phyloP scores from a whole-genome alignment of 2,329 filamentous ascomycete genomes.

The Pezicula carpinea region DNA sequence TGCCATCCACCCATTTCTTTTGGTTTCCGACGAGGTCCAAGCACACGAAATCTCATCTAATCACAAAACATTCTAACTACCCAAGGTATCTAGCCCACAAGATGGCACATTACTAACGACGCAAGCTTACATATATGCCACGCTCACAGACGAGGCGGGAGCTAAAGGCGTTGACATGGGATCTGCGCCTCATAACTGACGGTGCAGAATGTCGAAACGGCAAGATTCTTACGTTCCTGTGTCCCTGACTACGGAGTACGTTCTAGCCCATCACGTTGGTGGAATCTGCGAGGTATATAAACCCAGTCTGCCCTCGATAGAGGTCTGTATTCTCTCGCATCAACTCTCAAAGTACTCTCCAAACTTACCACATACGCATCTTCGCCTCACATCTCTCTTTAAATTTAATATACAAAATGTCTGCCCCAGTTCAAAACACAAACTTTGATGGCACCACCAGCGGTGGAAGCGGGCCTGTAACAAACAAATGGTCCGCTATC shows the following conservation, averaged over 20 bases:
- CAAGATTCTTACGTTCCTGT: no score
- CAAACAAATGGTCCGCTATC: constrained; percentile 1
- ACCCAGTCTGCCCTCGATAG: background rate
- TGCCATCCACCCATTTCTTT: no score
- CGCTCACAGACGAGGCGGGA: background rate
- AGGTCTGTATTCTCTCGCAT: background rate
- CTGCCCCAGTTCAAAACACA: background rate
- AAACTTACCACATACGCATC: background rate
- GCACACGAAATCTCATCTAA: constrained; percentile 7
- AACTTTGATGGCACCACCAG: background rate
- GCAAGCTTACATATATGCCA: background rate
- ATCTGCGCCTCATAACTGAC: background rate
- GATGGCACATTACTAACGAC: background rate
- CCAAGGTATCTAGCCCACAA: background rate
- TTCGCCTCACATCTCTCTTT: background rate
- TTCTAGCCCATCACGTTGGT: background rate
- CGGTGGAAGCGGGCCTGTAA: constrained; percentile 3
- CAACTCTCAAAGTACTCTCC: background rate
- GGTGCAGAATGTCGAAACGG: background rate
- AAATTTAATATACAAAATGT: background rate
- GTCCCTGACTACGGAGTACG: no score
- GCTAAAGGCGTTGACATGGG: background rate
- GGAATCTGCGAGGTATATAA: background rate
- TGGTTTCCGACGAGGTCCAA: background rate
- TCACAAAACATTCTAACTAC: constrained; percentile 3